Evolutionary conservation across 352 stramenopile species (phyloP).

Genomic region (Phytophthora foliorum): DNA sequence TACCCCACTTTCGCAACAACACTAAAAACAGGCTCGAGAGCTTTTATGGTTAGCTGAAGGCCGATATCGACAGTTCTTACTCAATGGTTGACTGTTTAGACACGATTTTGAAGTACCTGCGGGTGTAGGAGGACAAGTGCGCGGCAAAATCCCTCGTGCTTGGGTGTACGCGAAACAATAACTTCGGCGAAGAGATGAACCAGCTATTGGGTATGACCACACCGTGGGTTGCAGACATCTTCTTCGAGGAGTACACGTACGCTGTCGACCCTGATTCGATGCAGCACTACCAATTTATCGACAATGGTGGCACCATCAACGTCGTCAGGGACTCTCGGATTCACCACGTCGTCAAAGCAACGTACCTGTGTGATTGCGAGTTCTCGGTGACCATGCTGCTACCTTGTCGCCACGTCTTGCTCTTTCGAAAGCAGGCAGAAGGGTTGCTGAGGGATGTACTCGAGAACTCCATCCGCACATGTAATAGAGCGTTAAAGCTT

Average conservation of each 20-base stretch:
- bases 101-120: not conserved
- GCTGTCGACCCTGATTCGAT: no score
- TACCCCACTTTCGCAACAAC: conserved; percentile 5
- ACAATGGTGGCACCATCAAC: no score
- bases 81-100: not conserved
- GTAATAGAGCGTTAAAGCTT: not conserved
- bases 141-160: not conserved
- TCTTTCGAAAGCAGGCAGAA: not conserved
- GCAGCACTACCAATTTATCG: no score
- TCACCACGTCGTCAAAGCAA: not conserved
- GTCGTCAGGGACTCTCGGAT: not conserved
- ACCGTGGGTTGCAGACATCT: not conserved
- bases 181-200: conserved; percentile 1
- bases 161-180: not conserved
- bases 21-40: no score
- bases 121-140: not conserved
- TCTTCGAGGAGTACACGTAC: not conserved
- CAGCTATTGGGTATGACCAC: not conserved
- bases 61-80: not conserved
- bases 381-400: not conserved
- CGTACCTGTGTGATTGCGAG: not conserved
- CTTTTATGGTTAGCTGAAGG: no score
- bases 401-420: not conserved
- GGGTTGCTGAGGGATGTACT: not conserved
- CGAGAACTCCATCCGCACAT: not conserved